These are phyloP conservation scores for Mucor velutinosus DNA, from an alignment of 371 early-diverging fungal species.

Conservation along the genomic window DNA sequence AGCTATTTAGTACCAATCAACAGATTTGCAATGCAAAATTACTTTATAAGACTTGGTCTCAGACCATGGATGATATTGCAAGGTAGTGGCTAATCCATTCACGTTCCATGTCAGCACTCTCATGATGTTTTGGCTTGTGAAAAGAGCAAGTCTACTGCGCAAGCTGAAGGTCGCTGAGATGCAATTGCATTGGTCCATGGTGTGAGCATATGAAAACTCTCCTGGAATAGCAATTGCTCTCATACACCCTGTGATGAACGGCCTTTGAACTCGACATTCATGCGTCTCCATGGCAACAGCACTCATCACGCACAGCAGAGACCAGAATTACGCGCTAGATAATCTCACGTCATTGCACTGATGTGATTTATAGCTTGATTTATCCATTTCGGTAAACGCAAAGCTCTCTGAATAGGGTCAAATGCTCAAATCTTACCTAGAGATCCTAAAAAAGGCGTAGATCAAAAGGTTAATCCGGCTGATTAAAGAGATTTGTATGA, in stretches of 20 bases:
- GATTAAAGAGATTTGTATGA: conserved; percentile 1
- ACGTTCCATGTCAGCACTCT: conserved; percentile 70
- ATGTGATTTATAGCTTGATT: too few species aligned
- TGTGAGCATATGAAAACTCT: neutral
- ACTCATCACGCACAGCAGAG: too few species aligned
- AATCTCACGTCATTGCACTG: neutral
- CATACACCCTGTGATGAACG: neutral
- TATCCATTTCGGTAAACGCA: neutral
- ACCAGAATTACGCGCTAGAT: neutral
- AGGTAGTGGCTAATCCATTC: conserved; percentile 61
- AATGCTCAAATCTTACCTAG: neutral
- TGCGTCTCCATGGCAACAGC: neutral
- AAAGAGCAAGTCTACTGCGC: neutral
- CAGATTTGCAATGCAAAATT: neutral
- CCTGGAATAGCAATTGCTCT: neutral
- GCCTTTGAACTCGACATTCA: neutral
- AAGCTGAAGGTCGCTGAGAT: neutral
- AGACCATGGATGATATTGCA: conserved; percentile 64
- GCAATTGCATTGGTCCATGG: neutral
- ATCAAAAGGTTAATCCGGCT: neutral
- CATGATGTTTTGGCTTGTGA: conserved; percentile 31
- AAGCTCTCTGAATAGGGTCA: neutral
- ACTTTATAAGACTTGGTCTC: conserved; percentile 59
- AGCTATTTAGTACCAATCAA: neutral
- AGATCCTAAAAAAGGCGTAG: neutral